Evolutionary conservation across 139 green algal genomes (phyloP), one percentile per base, ranked within the genome.

Genomic region (Tetraselmis striata): DNA sequence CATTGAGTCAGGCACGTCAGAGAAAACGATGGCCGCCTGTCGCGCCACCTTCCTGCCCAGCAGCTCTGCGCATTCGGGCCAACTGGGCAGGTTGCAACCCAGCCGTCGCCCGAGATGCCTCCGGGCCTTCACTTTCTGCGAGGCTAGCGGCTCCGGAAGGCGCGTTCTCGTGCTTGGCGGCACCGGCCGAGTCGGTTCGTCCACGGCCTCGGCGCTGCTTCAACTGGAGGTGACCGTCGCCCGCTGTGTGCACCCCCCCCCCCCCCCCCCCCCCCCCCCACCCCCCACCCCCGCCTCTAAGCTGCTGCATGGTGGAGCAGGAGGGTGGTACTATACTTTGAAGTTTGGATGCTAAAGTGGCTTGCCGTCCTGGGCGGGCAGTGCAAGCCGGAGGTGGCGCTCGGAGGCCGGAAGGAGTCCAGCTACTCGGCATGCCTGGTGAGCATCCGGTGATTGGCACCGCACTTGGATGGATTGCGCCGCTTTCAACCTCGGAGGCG

Each of bases 181-280:
- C 28, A 97, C 92, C 2, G 95, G 95, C 1, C 90, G 95, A 1
- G 93, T 98, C 28, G 95, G 95, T 0, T 88, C 87, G 2, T 93
- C 91, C 24, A 92, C 95, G 2, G 95, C 95, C 11, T 84, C 85
- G 0, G 88, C 91, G 1, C 88, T 98, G 32, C 77, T 95, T 22
- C 59, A 87, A 2, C 22, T 92, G 0, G 80, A 91, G 2, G 77
- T 97, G 1, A 86, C 87, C 28, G 31, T 97, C 0, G 90, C 86
- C 18, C n/a, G n/a, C n/a, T n/a, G n/a, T n/a, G n/a, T n/a, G n/a
- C n/a, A n/a, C n/a, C n/a, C n/a, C n/a, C 58, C 27, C 11, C 25
- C 5, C 31, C 31, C 32, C 45, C 18, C 11, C 45, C 18, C 11
- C 45, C 45, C 18, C 11, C 45, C 11, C 45, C 18, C 45, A 67